Percentiles rank a stretch among this genome's conserved stretches.
Conservation (phyloP, 179 eudicot genomes). For the Spinacia oleracea region DNA sequence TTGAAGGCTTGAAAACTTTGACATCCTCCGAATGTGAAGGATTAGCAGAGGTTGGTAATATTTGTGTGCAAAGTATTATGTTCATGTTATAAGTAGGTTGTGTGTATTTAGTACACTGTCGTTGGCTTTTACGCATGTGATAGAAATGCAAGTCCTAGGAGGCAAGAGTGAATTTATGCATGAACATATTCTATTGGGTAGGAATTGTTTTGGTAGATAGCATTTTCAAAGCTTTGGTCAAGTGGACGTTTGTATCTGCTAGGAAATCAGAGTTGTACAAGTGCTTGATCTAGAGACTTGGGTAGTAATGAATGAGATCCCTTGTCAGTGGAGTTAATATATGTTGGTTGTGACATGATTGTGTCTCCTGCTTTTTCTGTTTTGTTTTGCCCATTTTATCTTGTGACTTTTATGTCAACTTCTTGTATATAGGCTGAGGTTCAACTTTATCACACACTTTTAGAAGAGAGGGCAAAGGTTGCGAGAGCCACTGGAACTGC, state of each 20-base stretch:
- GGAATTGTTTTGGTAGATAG: background rate
- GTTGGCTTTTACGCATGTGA: background rate
- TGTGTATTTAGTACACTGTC: background rate
- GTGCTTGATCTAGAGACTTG: background rate
- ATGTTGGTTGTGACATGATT: background rate
- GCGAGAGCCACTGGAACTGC: conserved; percentile 78
- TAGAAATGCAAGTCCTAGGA: background rate
- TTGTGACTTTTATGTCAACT: conserved; percentile 3
- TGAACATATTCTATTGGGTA: background rate
- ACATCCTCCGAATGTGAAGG: conserved; percentile 42
- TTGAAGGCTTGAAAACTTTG: conserved; percentile 36
- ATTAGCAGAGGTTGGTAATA: conserved; percentile 55
- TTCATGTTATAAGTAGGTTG: conserved; percentile 7
- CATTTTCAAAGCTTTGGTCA: background rate
- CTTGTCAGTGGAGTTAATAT: conserved; percentile 5
- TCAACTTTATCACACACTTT: conserved; percentile 55
- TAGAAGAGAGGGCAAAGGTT: conserved; percentile 76
- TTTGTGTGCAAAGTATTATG: background rate
- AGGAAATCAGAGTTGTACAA: background rate
- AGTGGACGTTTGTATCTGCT: background rate
- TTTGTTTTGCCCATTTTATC: background rate
- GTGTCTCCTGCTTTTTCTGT: background rate
- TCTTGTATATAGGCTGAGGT: conserved; percentile 54
- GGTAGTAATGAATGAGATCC: too few relatives aligned
- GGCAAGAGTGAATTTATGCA: background rate